Evolutionary conservation across 192 early-diverging fungal genomes (phyloP), one percentile per base, ranked within the genome.

Genomic region (Geosiphon pyriformis): DNA sequence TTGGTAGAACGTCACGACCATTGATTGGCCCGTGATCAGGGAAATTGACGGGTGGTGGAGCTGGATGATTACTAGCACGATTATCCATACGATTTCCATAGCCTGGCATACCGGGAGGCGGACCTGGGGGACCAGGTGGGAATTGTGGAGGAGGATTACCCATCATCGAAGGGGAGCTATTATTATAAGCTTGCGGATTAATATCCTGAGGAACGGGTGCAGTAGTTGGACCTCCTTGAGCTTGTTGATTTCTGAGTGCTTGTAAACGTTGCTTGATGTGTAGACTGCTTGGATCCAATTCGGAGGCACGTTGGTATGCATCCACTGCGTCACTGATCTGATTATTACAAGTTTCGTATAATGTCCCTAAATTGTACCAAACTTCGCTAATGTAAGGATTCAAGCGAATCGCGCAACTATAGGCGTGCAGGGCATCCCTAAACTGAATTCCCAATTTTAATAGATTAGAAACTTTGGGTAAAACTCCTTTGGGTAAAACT

Each of bases 261-360:
- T 71, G 70, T 8, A 78, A 69, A n/a, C 95, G 86, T 73, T 94
- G 91, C 72, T 93, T 92, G 33, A 94, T 93, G 47, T 88, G 85
- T 3, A 84, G 73, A 67, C 97, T 97, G n/a, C 76, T 74, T 1
- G 92, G 94, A 71, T 99, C 94, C 49, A 96, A 78, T 73, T 96
- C 94, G 18, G 92, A 81, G 27, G 95, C 96, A 20, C 91, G 87
- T 47, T 88, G 85, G 78, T 98, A 99, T 6, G 96, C 96, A 71
- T 99, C 95, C 37, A 99, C 85, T 1, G 96, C 96, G 72, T 99
- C 96, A 64, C 85, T 87, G 49, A 93, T 85, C 76, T 99, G 96
- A 78, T 95, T 95, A 74, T 99, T 95, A 81, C 96, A 99, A 0
- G 90, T 85, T 70, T 99, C 96, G 73, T 99, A 99, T 0, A 99